Evolutionary conservation across 495 filamentous ascomycete genomes (phyloP).

Genomic region (Opeltia flavorubescens): DNA sequence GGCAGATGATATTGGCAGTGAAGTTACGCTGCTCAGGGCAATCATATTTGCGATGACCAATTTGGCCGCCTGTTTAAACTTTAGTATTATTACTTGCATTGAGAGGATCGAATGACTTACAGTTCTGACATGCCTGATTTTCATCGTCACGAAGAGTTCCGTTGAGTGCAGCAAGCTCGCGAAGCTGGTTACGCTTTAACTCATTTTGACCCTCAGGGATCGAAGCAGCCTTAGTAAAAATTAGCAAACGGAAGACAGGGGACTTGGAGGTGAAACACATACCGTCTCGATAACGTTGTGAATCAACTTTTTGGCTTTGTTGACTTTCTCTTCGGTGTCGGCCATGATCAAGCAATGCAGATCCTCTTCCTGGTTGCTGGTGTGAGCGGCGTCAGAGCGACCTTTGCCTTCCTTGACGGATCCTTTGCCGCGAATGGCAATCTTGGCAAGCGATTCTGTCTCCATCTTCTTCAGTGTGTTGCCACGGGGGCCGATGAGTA

Average conservation of each 20-base stretch:
- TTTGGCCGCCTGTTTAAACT: slow-evolving; percentile 57
- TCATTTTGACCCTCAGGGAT: slow-evolving; percentile 98
- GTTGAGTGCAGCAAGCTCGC: slow-evolving; percentile 92
- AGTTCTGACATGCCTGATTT: slow-evolving; percentile 99
- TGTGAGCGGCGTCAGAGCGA: slow-evolving; percentile 93
- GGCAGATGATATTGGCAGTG: slow-evolving; percentile 97
- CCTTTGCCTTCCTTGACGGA: slow-evolving; percentile 99
- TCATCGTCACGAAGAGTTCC: slow-evolving; percentile 97
- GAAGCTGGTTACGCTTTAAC: slow-evolving; percentile 94
- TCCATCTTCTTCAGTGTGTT: slow-evolving; percentile 99
- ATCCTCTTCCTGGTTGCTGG: slow-evolving; percentile 99
- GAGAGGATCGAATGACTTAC: slow-evolving; percentile 30
- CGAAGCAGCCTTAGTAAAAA: slow-evolving; percentile 61
- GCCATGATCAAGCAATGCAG: slow-evolving; percentile 98
- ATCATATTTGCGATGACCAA: slow-evolving; percentile 97
- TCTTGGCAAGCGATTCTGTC: slow-evolving; percentile 88
- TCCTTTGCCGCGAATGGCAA: slow-evolving; percentile 97
- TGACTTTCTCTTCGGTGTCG: slow-evolving; percentile 95
- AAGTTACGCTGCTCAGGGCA: slow-evolving; percentile 96
- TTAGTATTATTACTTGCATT: not conserved
- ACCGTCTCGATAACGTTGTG: slow-evolving; percentile 97
- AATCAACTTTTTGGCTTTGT: slow-evolving; percentile 92
- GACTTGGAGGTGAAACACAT: slow-evolving; percentile 25
- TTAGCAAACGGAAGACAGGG: not conserved
- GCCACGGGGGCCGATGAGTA: slow-evolving; percentile 99